Evolutionary conservation across 2,329 filamentous ascomycete species (phyloP).

Genomic region (Gaeumannomyces sp.): DNA sequence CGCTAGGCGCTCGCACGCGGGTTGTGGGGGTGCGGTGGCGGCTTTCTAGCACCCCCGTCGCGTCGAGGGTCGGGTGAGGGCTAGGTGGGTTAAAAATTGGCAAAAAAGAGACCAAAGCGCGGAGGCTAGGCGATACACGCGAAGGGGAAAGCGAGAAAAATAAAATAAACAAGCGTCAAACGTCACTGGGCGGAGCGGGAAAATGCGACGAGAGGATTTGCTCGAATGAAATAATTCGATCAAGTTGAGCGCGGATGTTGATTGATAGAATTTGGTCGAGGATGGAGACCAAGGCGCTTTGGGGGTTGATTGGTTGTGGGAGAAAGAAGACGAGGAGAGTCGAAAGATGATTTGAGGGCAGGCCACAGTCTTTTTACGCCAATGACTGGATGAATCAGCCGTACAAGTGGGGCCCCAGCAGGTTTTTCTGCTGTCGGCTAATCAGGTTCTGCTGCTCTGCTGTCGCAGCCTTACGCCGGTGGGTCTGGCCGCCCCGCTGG

Average conservation of each 20-base stretch:
- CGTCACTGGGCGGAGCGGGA: conserved; percentile 3
- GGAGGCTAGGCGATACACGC: not conserved
- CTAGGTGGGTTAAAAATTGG: not conserved
- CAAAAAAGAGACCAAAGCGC: conserved; percentile 6
- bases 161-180: conserved; percentile 3
- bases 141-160: not conserved
- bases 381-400: conserved; percentile 47
- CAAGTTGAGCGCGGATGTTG: conserved; percentile 21
- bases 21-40: not conserved
- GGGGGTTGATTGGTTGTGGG: conserved; percentile 44
- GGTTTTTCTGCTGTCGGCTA: not conserved
- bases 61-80: conserved; percentile 3
- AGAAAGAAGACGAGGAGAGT: conserved; percentile 36
- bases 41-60: conserved; percentile 1
- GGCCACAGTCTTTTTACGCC: conserved; percentile 35
- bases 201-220: conserved; percentile 11
- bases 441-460: not conserved
- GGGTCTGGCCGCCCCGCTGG: not conserved
- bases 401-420: conserved; percentile 25
- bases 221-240: conserved; percentile 9
- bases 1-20: not conserved
- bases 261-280: conserved; percentile 23
- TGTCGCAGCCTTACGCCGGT: not conserved
- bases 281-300: conserved; percentile 31
- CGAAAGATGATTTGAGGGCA: conserved; percentile 48